Evolutionary conservation across 331 rosid genomes (phyloP), one percentile per base, ranked within the genome.

Genomic region (Stylosanthes scabra): DNA sequence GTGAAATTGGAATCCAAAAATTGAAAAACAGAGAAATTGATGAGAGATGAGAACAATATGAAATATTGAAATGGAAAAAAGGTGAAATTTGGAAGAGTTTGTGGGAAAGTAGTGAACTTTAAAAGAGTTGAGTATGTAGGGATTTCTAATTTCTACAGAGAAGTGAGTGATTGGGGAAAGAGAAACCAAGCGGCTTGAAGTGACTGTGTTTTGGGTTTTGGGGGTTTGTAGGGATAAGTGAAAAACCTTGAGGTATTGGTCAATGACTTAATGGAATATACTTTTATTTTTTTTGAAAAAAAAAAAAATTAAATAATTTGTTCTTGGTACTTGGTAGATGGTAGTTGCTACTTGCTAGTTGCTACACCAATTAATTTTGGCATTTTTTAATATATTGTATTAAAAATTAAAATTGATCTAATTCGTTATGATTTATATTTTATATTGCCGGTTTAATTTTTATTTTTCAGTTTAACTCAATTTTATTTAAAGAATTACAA

Each of bases 161-260:
- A 52, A 20, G 49, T 8, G 46, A 39, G 49, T 8, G 46, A 39
- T 39, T 54, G 59, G 10, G 52, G 8, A 56, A 6, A 6, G 28
- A 3, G 27, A 60, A 12, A 47, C 41, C 2, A 11, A 39, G 57
- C 57, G 57, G 57, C 57, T n/a, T 8, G 9, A 6, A 6, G 57
- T n/a, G 27, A 14, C 0, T 6, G 15, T 46, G 42, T 25, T 9
- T 44, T 16, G 55, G 54, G 66, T 44, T 44, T 58, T 61, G 25
- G 69, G 25, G 69, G 3, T 5, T 66, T 8, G 12, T 9, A 37
- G 77, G 70, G 77, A 72, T 61, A 72, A 72, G 62, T 61, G 44
- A 71, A 60, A 68, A 50, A 50, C 60, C 62, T 73, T 20, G 37
- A 31, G 37, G 37, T 31, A 31, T 5, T 31, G 3, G 37, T 31